Base-by-base conservation (phyloP, 73 alveolate genomes). In the Paramecium biaurelia region DNA sequence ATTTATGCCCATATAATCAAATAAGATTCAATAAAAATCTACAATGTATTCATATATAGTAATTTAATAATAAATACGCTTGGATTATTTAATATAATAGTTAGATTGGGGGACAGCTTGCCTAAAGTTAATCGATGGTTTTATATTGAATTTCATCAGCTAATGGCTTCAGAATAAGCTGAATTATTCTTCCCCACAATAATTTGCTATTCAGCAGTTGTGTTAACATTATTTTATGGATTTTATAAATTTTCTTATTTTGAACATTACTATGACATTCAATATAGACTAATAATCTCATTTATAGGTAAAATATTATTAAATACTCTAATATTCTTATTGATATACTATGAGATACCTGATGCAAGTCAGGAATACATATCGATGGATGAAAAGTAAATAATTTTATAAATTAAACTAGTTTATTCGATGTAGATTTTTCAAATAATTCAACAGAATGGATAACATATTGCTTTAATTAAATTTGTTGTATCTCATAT, bases 41-140 rank as follows among this genome's bases (percentile, higher is more conserved):
- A 79, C 14, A 24, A 47, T 7, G 24, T 26, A 42, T 79, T 79
- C 74, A 79, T 79, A 7, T 79, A 43, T 43, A 14, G 42, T 14
- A 79, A 79, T 79, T 79, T 79, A 79, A 79, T 45, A 9, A 2
- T 79, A 42, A 79, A 79, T 79, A 42, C 72, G 8, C 47, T 79
- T 43, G 90, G 90, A 24, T 79, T 79, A 20, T 79, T 79, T 45
- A 79, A 43, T 79, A 79, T 79, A 6, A 42, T 79, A 2, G 56
- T 79, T 20, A 79, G 90, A 34, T 34, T 79, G 14, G 90, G 76
- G 5, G 90, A 79, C n/a, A 79, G 56, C 14, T 10, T 79, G 12
- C 90, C 90, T 23, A 79, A 79, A 6, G 76, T 79, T 4, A 20
- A 42, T 41, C 23, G 63, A 79, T 20, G 47, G 42, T 24, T 79